phyloP scores from a whole-genome alignment of 768 basidiomycete species.

The Lactarius pseudohatsudake region DNA sequence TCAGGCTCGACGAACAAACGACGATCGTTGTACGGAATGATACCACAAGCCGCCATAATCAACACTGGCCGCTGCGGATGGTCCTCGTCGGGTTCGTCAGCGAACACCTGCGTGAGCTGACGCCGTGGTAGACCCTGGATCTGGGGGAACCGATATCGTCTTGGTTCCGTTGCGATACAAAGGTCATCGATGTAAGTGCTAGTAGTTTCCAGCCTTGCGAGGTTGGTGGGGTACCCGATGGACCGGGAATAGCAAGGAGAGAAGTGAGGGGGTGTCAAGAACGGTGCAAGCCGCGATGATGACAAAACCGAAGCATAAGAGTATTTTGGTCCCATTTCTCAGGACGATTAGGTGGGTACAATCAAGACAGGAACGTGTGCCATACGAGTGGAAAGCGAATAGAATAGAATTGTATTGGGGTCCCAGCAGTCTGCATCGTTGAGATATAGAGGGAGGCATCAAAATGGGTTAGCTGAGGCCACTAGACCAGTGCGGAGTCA shows the following conservation, averaged over 20 bases:
- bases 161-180: slow-evolving; percentile 19
- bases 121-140: slow-evolving; percentile 10
- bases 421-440: slow-evolving; percentile 1
- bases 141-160: not conserved
- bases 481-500: not conserved
- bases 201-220: not conserved
- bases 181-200: slow-evolving; percentile 21
- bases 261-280: not conserved
- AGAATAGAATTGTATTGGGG: not conserved
- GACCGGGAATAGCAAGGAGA: not conserved
- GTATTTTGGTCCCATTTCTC: not conserved
- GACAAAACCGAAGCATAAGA: slow-evolving; percentile 9
- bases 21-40: slow-evolving; percentile 5
- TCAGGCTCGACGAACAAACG: slow-evolving; percentile 15
- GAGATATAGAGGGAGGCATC: too few relatives aligned
- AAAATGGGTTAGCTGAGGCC: too few relatives aligned
- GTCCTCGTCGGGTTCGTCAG: slow-evolving; percentile 12
- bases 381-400: not conserved
- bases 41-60: slow-evolving; percentile 11
- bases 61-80: slow-evolving; percentile 20
- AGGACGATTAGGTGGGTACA: not conserved
- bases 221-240: slow-evolving; percentile 5
- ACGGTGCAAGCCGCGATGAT: not conserved
- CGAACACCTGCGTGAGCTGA: slow-evolving; percentile 1
- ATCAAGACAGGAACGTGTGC: not conserved